Evolutionary conservation across 495 filamentous ascomycete species (phyloP), one percentile per base, ranked within the genome.

Genomic region (Aspergillus affinis): DNA sequence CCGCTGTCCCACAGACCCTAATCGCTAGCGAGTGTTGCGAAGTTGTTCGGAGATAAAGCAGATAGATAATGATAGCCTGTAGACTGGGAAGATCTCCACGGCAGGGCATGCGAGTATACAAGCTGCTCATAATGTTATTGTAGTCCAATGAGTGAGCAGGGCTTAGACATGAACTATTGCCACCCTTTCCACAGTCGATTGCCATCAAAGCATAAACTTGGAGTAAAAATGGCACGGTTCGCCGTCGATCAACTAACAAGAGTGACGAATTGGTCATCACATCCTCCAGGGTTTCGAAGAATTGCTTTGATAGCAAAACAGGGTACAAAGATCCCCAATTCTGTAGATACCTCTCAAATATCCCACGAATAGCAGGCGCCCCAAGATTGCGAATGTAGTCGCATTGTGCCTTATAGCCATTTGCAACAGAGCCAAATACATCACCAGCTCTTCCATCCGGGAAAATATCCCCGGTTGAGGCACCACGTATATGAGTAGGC

Each of bases 21-120:
- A 54, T 60, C 57, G 51, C 32, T 17, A 30, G 19, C 55, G 58
- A 48, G 48, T 58, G 58, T 26, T 57, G 29, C 12, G 52, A 48
- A 20, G 29, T 57, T 18, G 56, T 12, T 21, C 60, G 61, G 41
- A 46, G 20, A 17, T 52, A 60, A 32, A 60, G 36, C 1, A 18
- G 26, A 19, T 45, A 55, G 8, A 63, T 30, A 6, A 56, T n/a
- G 20, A 63, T 15, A 23, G 51, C 51, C 41, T 63, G 57, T 29
- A 63, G 50, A 18, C 48, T 41, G 23, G 36, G 36, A 4, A 60
- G 19, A 20, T 60, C 57, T 20, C 57, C 61, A 7, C 41, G 18
- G 8, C 19, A 27, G 0, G 49, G 49, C 49, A 21, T 51, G 15
- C 23, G 46, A n/a, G 2, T 12, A 48, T 48, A 48, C 46, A 48